Evolutionary conservation across 73 alveolate genomes (phyloP), one percentile per base, ranked within the genome.

Genomic region (Diophrys appendiculata): DNA sequence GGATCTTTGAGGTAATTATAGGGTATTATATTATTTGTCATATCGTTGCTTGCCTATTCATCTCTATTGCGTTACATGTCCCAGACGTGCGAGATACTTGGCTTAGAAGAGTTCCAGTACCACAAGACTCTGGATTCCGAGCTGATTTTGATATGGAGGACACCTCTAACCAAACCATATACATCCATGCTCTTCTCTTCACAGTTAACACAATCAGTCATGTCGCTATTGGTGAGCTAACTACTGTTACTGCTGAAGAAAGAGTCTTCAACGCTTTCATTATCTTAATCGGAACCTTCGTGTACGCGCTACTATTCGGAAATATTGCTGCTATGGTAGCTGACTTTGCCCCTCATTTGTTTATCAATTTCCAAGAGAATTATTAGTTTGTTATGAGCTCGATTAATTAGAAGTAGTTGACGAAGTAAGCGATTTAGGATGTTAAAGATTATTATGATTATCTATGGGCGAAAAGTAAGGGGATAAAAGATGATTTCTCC

Each of bases 141-240:
- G 55, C 0, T 28, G 53, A 68, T 1, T 30, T 64, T 5, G 74
- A 75, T 30, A 1, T 34, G 0, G 68, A 65, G 29, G 87, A 72
- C 14, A 24, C 80, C 27, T 26, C 76, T 23, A 33, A 72, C 29
- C 11, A 3, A 2, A 24, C 89, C 1, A 1, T 81, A 22, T 90
- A 86, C 60, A 65, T 86, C 26, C 88, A 85, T 67, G 93, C 93
- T 1, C 43, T 86, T 28, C 53, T 86, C 68, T 81, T 84, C 35
- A 78, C 87, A 0, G 77, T 74, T 2, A 77, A 75, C 32, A 86
- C 89, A 0, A 29, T 90, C 31, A 81, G 90, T 33, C 94, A 86
- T 81, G 90, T 85, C 0, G 90, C 93, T 0, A 64, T 75, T 33
- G 96, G 96, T 0, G 93, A 90, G 28, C 13, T 90, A 5, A 72